Conservation (phyloP, 164 flowering plant species). For the Annona cherimola region DNA sequence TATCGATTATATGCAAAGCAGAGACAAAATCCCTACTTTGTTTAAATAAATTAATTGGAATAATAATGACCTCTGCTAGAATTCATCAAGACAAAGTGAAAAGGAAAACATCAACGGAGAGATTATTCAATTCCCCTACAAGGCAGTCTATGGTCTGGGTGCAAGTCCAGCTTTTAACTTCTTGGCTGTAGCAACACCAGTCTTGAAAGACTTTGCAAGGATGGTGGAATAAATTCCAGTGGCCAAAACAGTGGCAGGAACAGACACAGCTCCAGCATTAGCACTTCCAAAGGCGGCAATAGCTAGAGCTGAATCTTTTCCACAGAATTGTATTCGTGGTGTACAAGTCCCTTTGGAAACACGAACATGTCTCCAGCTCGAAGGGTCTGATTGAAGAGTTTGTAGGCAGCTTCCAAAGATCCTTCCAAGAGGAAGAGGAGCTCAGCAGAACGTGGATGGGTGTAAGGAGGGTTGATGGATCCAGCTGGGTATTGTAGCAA, state of each 20-base stretch:
- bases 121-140: background rate
- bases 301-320: constrained; percentile 6
- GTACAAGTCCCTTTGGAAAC: constrained; percentile 24
- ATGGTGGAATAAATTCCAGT: constrained; percentile 12
- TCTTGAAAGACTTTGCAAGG: constrained; percentile 19
- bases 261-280: constrained; percentile 14
- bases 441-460: constrained; percentile 36
- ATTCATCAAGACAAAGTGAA: background rate
- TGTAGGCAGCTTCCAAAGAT: constrained; percentile 21
- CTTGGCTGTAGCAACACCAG: constrained; percentile 13
- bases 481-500: background rate
- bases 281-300: constrained; percentile 20
- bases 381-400: constrained; percentile 23
- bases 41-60: background rate
- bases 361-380: constrained; percentile 23
- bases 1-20: no score
- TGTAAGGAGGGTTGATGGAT: constrained; percentile 21
- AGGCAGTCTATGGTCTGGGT: background rate
- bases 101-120: background rate
- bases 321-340: constrained; percentile 12
- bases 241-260: constrained; percentile 14
- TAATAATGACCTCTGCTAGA: background rate
- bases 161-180: constrained; percentile 19
- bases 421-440: constrained; percentile 24
- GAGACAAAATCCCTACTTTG: no score